Evolutionary conservation across 1,284 basidiomycete species (phyloP).

Genomic region (Boletellus deceptivus): DNA sequence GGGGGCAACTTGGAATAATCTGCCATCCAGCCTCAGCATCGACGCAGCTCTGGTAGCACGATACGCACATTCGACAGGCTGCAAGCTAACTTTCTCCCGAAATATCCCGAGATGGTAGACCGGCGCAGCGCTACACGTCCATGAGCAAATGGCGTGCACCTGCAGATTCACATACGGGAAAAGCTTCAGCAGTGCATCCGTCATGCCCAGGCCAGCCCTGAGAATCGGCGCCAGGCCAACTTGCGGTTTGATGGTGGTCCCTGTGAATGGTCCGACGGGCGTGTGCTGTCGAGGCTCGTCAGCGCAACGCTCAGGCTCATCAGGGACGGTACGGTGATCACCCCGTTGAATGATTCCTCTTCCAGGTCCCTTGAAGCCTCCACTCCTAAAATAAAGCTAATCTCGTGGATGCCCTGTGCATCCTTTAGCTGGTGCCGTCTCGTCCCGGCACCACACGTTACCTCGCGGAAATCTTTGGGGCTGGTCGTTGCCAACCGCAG

Average conservation of each 20-base stretch:
- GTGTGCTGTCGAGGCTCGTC: constrained; percentile 46
- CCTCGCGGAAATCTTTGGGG: constrained; percentile 79
- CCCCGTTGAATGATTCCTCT: constrained; percentile 60
- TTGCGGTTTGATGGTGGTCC: constrained; percentile 63
- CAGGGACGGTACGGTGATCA: constrained; percentile 31
- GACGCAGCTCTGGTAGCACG: background rate
- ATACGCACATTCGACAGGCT: constrained; percentile 85
- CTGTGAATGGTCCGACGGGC: constrained; percentile 66
- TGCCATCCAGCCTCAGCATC: constrained; percentile 28
- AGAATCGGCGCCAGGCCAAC: constrained; percentile 90
- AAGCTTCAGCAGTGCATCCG: constrained; percentile 77
- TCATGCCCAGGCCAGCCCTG: constrained; percentile 93
- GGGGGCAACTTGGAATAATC: constrained; percentile 93
- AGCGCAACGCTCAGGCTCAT: background rate
- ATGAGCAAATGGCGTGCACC: constrained; percentile 5
- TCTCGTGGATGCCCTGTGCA: constrained; percentile 60
- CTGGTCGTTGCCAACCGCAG: constrained; percentile 62
- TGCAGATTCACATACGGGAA: constrained; percentile 60
- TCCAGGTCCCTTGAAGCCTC: constrained; percentile 71
- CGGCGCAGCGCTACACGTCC: constrained; percentile 56
- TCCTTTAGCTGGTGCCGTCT: constrained; percentile 2
- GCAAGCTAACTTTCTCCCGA: constrained; percentile 85
- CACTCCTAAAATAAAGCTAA: constrained; percentile 71
- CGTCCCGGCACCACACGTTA: constrained; percentile 29
- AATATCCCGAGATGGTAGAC: constrained; percentile 92